Evolutionary conservation across 306 rosid genomes (phyloP), one percentile per base, ranked within the genome.

Genomic region (Gastrolobium villosum): DNA sequence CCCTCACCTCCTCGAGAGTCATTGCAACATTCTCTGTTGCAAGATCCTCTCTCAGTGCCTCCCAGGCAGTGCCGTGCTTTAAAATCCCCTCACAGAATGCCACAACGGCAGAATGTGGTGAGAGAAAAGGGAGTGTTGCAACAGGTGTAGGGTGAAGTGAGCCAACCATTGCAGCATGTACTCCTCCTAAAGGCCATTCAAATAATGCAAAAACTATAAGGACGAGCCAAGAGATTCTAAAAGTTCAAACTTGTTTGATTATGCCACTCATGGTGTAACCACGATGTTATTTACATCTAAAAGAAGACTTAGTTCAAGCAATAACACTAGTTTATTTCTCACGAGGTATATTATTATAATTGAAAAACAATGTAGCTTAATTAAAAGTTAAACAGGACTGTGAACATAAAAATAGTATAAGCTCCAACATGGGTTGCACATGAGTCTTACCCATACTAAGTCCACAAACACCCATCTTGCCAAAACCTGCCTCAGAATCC

Each of bases 151-250:
- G 99, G 92, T 94, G 96, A 70, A 94, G 97, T 72, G 97, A 88
- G 82, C 99, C 97, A 82, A 92, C 97, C 99, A 94, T 94, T 10
- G 97, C 97, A 78, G 99, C 97, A 87, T 94, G 99, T 49, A 94
- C 99, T 74, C 99, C 99, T 84, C 99, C 99, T 94, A 83, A 59
- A 85, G 79, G 79, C 40, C 83, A 78, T 65, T 44, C 26, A 74
- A 64, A 64, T 28, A 82, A 55, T 63, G 50, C 20, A 72, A 78
- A 45, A 41, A 50, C 79, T 32, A 56, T 39, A 72, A 74, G 53
- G 62, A 76, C 55, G 35, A 65, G 41, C 40, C 45, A 73, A 57
- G 69, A 70, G 45, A 59, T 30, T 64, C 46, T 39, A 72, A 36
- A 70, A 50, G 75, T 75, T 65, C 15, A 68, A 56, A 79, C 30